Conservation (phyloP, 2,329 filamentous ascomycete genomes). For the Aspergillus awamori region DNA sequence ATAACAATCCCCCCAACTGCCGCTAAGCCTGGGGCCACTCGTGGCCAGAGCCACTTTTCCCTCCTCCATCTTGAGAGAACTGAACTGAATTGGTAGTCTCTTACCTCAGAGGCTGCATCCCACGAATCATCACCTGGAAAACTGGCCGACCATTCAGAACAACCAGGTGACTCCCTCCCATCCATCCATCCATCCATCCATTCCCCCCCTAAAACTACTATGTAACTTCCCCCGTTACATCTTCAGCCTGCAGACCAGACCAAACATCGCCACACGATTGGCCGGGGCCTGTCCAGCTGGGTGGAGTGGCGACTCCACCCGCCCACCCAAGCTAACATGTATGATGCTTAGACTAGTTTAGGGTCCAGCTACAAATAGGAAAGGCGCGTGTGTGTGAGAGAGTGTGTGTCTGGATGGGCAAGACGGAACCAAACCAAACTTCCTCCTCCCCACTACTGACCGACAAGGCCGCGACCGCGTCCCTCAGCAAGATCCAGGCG, state of each 20-base stretch:
- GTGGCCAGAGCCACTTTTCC: constrained; percentile 13
- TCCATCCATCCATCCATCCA: too few species aligned
- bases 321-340: constrained; percentile 19
- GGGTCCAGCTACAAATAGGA: constrained; percentile 26
- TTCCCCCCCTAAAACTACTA: background rate
- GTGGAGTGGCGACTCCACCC: background rate
- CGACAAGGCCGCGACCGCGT: constrained; percentile 9
- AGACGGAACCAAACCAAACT: constrained; percentile 11
- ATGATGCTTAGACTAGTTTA: constrained; percentile 28
- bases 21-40: constrained; percentile 7
- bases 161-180: background rate
- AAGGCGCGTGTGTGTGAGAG: background rate
- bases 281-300: background rate
- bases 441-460: background rate
- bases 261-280: background rate
- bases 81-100: background rate
- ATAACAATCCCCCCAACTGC: background rate
- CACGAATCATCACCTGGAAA: constrained; percentile 4
- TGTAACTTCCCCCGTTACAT: constrained; percentile 17
- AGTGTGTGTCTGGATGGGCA: too few species aligned
- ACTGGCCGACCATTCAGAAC: background rate
- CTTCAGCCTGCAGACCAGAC: constrained; percentile 9
- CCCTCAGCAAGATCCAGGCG: constrained; percentile 3
- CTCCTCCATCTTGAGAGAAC: background rate
- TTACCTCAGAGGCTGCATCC: constrained; percentile 8